These are phyloP conservation scores for Yamadazyma spencermartinsiae DNA, from an alignment of 1,139 yeast species.

Conservation along the genomic window DNA sequence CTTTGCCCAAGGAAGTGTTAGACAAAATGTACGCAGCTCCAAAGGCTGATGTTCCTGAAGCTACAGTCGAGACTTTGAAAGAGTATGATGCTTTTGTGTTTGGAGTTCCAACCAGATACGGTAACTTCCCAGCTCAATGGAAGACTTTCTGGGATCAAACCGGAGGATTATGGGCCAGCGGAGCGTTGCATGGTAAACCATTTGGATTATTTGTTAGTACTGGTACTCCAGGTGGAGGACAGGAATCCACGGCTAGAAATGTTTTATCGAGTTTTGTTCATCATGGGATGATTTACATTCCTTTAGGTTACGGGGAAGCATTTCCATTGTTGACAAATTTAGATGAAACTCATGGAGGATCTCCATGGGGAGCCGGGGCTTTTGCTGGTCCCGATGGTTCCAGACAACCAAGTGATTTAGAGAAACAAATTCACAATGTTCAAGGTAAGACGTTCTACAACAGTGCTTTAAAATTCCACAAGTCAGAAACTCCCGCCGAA, in stretches of 20 bases:
- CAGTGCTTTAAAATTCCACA: slow-evolving; percentile 13
- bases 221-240: slow-evolving; percentile 42
- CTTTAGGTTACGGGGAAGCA: slow-evolving; percentile 34
- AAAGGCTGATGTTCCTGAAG: slow-evolving; percentile 34
- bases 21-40: slow-evolving; percentile 32
- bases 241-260: slow-evolving; percentile 37
- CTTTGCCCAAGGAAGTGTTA: slow-evolving; percentile 32
- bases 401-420: slow-evolving; percentile 34
- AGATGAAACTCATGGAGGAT: slow-evolving; percentile 39
- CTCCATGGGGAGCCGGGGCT: slow-evolving; percentile 46
- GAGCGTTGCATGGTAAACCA: slow-evolving; percentile 37
- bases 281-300: slow-evolving; percentile 40
- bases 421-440: slow-evolving; percentile 31
- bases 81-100: slow-evolving; percentile 39
- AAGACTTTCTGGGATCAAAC: slow-evolving; percentile 41
- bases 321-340: slow-evolving; percentile 28
- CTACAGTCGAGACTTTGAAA: slow-evolving; percentile 30
- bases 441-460: slow-evolving; percentile 39
- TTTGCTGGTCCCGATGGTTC: slow-evolving; percentile 40
- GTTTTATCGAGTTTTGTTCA: slow-evolving; percentile 34
- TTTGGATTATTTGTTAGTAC: slow-evolving; percentile 40
- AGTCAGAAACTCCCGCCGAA: slow-evolving; percentile 6
- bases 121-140: slow-evolving; percentile 41
- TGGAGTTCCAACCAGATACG: slow-evolving; percentile 42
- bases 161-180: slow-evolving; percentile 40